Evolutionary conservation across 2,329 filamentous ascomycete species (phyloP).

Genomic region (Hypoxylon sp.): DNA sequence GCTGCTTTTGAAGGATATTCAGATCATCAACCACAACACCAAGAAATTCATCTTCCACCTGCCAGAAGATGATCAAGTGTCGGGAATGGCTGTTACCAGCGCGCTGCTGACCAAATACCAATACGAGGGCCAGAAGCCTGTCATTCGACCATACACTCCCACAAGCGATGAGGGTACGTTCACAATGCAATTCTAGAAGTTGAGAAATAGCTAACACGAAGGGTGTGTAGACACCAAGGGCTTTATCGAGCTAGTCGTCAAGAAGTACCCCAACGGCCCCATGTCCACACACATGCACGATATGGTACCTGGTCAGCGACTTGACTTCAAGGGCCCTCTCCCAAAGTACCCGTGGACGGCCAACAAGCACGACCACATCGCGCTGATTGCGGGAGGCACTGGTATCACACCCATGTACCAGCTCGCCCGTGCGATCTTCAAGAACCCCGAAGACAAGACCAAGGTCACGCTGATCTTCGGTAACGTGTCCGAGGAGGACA

Average conservation of each 20-base stretch:
- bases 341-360: conserved; percentile 89
- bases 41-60: conserved; percentile 91
- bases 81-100: conserved; percentile 83
- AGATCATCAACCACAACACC: conserved; percentile 90
- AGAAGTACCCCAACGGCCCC: conserved; percentile 87
- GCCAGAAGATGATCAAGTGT: conserved; percentile 83
- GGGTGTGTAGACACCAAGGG: conserved; percentile 70
- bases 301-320: conserved; percentile 80
- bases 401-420: conserved; percentile 99
- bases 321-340: conserved; percentile 94
- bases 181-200: background rate
- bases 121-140: conserved; percentile 83
- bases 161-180: conserved; percentile 80
- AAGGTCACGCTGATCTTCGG: conserved; percentile 96
- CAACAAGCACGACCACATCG: conserved; percentile 94
- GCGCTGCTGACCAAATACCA: conserved; percentile 93
- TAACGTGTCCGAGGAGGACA: conserved; percentile 89
- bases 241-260: conserved; percentile 87
- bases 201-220: conserved; percentile 25
- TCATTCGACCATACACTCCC: conserved; percentile 92
- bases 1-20: conserved; percentile 79
- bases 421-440: conserved; percentile 89
- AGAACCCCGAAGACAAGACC: conserved; percentile 95
- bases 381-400: conserved; percentile 89
- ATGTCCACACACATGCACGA: conserved; percentile 92